Evolutionary conservation across 148 eudicot genomes (phyloP).

Genomic region (Amaranthus palmeri): DNA sequence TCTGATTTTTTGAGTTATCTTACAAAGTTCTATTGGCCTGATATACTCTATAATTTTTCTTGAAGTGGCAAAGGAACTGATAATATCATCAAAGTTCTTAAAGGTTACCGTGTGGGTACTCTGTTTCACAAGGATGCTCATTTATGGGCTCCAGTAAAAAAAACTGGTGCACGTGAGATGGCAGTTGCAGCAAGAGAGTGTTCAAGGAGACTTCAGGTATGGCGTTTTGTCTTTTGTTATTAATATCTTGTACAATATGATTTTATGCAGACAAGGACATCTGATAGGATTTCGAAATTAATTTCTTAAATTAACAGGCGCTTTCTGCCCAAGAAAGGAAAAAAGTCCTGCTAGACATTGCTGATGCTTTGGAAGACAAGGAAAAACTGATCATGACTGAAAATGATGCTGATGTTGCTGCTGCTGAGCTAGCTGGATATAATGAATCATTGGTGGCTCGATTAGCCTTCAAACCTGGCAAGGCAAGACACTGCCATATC

Average conservation of each 20-base stretch:
- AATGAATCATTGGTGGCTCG: slow-evolving; percentile 70
- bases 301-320: slow-evolving; percentile 41
- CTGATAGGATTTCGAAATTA: not conserved
- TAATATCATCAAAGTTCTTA: slow-evolving; percentile 68
- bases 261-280: not conserved
- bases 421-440: slow-evolving; percentile 72
- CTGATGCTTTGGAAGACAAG: slow-evolving; percentile 80
- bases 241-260: not conserved
- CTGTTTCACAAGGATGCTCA: slow-evolving; percentile 83
- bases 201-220: slow-evolving; percentile 88
- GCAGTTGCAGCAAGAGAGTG: slow-evolving; percentile 91
- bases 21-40: slow-evolving; percentile 1
- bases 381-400: slow-evolving; percentile 51
- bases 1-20: not conserved
- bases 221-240: not conserved
- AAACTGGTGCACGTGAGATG: slow-evolving; percentile 67
- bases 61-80: slow-evolving; percentile 70
- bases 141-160: slow-evolving; percentile 48
- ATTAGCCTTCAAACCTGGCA: slow-evolving; percentile 72
- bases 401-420: slow-evolving; percentile 76
- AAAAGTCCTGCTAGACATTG: slow-evolving; percentile 63
- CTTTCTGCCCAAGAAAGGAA: slow-evolving; percentile 69
- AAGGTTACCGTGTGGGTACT: slow-evolving; percentile 75
- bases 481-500: slow-evolving; percentile 44
- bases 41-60: slow-evolving; percentile 13